Percentiles rank a stretch among this genome's conserved stretches.
Evolutionary conservation across 208 protist species (phyloP).

Genomic region (Crithidia bombi): DNA sequence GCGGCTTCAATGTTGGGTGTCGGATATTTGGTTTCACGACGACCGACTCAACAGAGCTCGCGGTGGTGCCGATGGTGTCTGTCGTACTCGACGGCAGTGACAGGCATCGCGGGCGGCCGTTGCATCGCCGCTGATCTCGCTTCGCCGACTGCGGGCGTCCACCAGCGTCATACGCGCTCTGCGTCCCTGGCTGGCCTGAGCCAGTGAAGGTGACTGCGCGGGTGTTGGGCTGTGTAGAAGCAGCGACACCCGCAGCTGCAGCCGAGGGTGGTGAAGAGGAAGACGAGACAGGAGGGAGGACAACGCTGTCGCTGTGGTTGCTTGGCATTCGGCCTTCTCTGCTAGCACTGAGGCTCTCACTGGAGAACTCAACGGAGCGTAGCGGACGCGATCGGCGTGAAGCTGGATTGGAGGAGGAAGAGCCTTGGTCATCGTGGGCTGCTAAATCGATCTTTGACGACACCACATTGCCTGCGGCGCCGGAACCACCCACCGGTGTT

Average conservation of each 20-base stretch:
- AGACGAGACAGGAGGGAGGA: neutral
- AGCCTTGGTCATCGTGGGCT: too few species aligned
- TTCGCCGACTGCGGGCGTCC: neutral
- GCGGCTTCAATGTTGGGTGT: neutral
- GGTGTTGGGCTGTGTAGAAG: too few species aligned
- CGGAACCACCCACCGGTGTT: neutral
- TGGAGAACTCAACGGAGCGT: too few species aligned
- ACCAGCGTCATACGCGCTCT: neutral
- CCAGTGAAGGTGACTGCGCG: too few species aligned
- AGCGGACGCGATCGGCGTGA: too few species aligned
- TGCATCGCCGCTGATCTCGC: neutral
- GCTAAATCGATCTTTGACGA: too few species aligned
- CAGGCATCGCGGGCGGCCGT: neutral
- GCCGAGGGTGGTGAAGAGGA: neutral
- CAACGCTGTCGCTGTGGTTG: too few species aligned
- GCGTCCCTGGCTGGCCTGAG: neutral
- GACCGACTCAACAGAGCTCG: conserved; percentile 5
- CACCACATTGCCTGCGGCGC: too few species aligned
- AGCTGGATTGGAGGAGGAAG: too few species aligned
- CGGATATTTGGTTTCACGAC: neutral
- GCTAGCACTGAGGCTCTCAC: too few species aligned
- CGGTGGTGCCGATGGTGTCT: neutral
- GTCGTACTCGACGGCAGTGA: neutral
- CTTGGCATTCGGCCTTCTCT: too few species aligned
- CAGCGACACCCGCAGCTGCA: neutral